Evolutionary conservation across 768 basidiomycete species (phyloP), one percentile per base, ranked within the genome.

Genomic region (Rhodosporidiobolus sp.): DNA sequence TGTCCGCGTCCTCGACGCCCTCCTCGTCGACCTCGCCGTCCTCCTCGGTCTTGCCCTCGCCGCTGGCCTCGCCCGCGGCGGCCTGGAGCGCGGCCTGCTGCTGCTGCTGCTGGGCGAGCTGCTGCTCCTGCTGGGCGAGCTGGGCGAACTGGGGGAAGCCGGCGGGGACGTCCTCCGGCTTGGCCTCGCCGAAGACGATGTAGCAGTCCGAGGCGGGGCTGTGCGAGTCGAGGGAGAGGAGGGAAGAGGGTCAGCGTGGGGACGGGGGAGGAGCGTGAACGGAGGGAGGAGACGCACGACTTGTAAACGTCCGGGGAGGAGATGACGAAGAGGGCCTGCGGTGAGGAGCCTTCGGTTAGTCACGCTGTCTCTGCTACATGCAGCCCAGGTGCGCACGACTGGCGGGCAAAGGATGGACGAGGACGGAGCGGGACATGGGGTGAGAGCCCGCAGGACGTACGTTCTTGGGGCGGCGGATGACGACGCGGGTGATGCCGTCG

Each of bases 281-380:
- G 19, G 35, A 62, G 50, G 20, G 30, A 1, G 28, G 64, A 20
- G 35, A 67, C 71, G 53, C 26, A 72, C 70, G 77, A 93, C 86
- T 97, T 97, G 88, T 91, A 99, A 65, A 99, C 96, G 76, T 99
- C 96, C 49, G 96, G 96, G 62, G 89, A 85, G 65, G 91, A 88
- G 78, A 99, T 86, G 71, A 97, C 94, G 80, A 97, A 91, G 73
- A 98, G 87, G 74, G 95, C 84, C 90, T 92, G 78, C 8, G 19
- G 6, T 38, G 12, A n/a, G n/a, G n/a, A n/a, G n/a, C n/a, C n/a
- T n/a, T n/a, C n/a, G n/a, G n/a, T n/a, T n/a, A n/a, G n/a, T n/a
- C n/a, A n/a, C n/a, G n/a, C n/a, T n/a, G n/a, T n/a, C n/a, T n/a
- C n/a, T n/a, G n/a, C n/a, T n/a, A n/a, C n/a, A n/a, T n/a, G n/a